Evolutionary conservation across 257 asterid genomes (phyloP), one percentile per base, ranked within the genome.

Genomic region (Penstemon barbatus): DNA sequence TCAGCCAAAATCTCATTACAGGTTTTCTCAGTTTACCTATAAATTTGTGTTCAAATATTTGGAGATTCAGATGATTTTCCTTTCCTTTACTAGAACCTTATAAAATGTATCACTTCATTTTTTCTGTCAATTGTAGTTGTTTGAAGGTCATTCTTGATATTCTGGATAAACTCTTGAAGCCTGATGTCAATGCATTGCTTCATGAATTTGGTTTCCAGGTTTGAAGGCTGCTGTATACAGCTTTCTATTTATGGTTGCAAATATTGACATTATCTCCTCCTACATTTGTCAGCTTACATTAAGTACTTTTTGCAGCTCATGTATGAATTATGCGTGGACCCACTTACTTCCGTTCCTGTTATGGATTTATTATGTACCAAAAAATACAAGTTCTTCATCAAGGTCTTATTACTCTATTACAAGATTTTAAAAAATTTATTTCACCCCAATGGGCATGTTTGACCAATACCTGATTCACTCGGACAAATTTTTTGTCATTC

Each of bases 191-290:
- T 74, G 95, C 92, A 10, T 67, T 82, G 78, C 96, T 94, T 81
- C 91, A 91, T 76, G 99, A 94, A 80, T 94, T 91, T 79, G 95
- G 95, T 58, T 91, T 94, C 75, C 97, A 91, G 96, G 99, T 94
- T 70, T 48, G 75, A 68, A 57, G 19, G 62, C 55, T 38, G 42
- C 41, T 42, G 3, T 46, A 49, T 63, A 41, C n/a, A 61, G 7
- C 70, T 76, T 67, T 45, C 41, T 63, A 45, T 56, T 55, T 55
- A 53, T 69, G 51, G 49, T 50, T 75, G 49, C 53, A 50, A 55
- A 60, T 38, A 48, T 52, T 48, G 68, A 59, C 48, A 57, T 57
- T 50, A 57, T 78, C 56, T 68, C 52, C 19, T 74, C 61, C 36
- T 61, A 60, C 68, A 72, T 61, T 57, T 69, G 45, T 72, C 59